Percentiles rank a stretch among this genome's conserved stretches.
These are phyloP conservation scores for Phytopythium oedochilum DNA, from an alignment of 352 stramenopile species.

Conservation along the genomic window DNA sequence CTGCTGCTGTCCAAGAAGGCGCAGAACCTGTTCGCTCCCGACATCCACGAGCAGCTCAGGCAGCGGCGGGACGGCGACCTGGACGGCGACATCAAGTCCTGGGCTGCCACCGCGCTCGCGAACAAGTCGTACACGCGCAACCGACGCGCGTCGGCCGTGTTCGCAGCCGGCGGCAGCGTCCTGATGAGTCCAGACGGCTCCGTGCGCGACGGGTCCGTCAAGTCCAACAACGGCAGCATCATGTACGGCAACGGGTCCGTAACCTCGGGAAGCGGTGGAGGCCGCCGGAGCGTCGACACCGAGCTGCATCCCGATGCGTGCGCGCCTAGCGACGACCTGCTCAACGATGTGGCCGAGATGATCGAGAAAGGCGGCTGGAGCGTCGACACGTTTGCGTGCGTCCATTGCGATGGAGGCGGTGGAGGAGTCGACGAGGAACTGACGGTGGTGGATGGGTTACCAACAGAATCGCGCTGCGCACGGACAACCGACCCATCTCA, in stretches of 20 bases:
- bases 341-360: conserved; percentile 61
- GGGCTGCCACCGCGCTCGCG: conserved; percentile 64
- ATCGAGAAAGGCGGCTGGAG: conserved; percentile 77
- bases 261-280: not conserved
- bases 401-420: not conserved
- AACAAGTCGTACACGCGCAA: conserved; percentile 81
- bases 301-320: conserved; percentile 59
- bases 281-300: conserved; percentile 33
- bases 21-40: conserved; percentile 73
- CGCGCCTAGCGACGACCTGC: conserved; percentile 45
- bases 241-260: conserved; percentile 10
- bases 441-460: too few species aligned
- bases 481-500: conserved; percentile 67
- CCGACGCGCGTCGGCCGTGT: conserved; percentile 43
- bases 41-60: conserved; percentile 80
- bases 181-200: conserved; percentile 6
- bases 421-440: too few species aligned
- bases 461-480: conserved; percentile 49
- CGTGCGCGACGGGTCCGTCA: conserved; percentile 7
- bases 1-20: conserved; percentile 72
- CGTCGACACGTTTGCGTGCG: conserved; percentile 66
- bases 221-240: conserved; percentile 8
- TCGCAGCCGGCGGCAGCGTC: conserved; percentile 15
- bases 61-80: conserved; percentile 64
- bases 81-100: conserved; percentile 77